Evolutionary conservation across 2,329 filamentous ascomycete species (phyloP).

Genomic region (Xylaria sp.): DNA sequence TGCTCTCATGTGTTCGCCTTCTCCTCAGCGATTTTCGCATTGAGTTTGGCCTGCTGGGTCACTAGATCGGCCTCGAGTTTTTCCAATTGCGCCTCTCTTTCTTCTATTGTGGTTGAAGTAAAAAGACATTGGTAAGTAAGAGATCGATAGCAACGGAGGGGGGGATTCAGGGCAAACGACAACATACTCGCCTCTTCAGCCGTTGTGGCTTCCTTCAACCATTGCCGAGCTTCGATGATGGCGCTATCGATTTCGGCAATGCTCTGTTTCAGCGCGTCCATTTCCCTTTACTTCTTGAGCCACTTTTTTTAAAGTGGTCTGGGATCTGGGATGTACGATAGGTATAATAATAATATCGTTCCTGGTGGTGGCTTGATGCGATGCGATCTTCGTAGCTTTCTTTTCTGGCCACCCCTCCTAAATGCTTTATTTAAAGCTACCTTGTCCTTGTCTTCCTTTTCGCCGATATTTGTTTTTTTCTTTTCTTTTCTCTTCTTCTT

Average conservation of each 20-base stretch:
- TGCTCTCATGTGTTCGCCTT: not conserved
- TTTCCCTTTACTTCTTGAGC: not conserved
- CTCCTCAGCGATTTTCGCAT: constrained; percentile 4
- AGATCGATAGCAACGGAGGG: not conserved
- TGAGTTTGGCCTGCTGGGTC: constrained; percentile 9
- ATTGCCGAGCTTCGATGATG: constrained; percentile 19
- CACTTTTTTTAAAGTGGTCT: not conserved
- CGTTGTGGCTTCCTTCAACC: constrained; percentile 15
- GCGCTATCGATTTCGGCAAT: constrained; percentile 17
- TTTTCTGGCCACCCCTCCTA: too few species aligned
- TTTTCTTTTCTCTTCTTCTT: not conserved
- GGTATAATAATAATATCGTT: too few species aligned
- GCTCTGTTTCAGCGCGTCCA: constrained; percentile 13
- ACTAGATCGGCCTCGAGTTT: constrained; percentile 14
- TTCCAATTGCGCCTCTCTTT: constrained; percentile 8
- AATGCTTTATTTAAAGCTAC: too few species aligned
- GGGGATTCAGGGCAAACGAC: not conserved
- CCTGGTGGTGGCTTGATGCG: too few species aligned
- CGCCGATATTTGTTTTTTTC: not conserved
- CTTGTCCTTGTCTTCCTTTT: not conserved
- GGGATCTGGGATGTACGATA: too few species aligned
- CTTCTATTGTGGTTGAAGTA: constrained; percentile 1
- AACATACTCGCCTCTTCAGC: constrained; percentile 10
- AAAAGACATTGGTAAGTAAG: constrained; percentile 1
- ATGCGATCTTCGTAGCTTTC: too few species aligned